Base-by-base conservation (phyloP, 148 eudicot genomes). In the Camellia granthamiana region DNA sequence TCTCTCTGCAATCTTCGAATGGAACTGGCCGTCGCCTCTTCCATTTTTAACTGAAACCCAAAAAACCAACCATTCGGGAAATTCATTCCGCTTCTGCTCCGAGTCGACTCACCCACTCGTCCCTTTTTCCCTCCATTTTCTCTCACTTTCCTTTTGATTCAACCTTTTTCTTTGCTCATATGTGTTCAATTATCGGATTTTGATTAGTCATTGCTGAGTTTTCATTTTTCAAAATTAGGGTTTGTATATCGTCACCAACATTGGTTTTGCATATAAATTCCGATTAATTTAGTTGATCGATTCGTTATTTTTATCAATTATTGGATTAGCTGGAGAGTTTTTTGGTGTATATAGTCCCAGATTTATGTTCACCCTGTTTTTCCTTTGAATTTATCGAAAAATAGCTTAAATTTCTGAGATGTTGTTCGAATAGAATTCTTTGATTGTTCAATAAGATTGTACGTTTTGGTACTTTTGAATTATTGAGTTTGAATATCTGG, bases 91-190 rank as follows among this genome's bases (percentile, higher is more conserved):
- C 21, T 75, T 55, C 61, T 51, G 18, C 55, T 78, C 80, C 73
- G 80, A 49, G 69, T 49, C 55, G 55, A 64, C 80, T 77, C 80
- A 77, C 72, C 61, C 19, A 43, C 73, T 51, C 3, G 6, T 41
- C 6, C 41, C 11, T 12, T 44, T n/a, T 14, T 5, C 30, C 62
- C 13, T 16, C 44, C 18, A 0, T n/a, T 7, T n/a, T 70, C 14
- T 18, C 11, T 70, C 74, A 2, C 23, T 6, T 47, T 42, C 19
- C 19, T 14, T 42, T 41, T 15, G 23, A 6, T 47, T 8, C 18
- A 46, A 44, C 38, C 11, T 0, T 61, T 61, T 61, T 61, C 18
- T 61, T 61, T 61, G 23, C 10, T 61, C 12, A 10, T 58, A 58
- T 58, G 61, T 58, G 61, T 66, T 30, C 44, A 66, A 38, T 23